Evolutionary conservation across 2,329 filamentous ascomycete genomes (phyloP).

Genomic region (Aspergillus tamarii): DNA sequence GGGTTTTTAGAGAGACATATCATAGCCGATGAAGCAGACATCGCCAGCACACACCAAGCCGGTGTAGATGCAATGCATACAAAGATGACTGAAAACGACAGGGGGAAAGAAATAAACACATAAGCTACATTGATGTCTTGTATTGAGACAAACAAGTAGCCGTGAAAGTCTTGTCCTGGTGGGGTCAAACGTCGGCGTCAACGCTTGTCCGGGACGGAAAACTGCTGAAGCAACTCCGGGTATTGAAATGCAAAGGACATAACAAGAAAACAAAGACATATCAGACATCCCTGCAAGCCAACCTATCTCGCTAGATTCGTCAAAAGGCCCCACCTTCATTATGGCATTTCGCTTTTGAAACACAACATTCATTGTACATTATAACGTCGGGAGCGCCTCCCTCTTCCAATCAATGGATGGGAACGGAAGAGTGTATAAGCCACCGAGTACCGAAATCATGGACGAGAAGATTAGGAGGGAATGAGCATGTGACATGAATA

Average conservation of each 20-base stretch:
- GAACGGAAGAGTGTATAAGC: conserved; percentile 20
- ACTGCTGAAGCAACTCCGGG: conserved; percentile 28
- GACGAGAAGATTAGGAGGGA: conserved; percentile 29
- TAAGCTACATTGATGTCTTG: conserved; percentile 15
- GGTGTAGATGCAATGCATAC: conserved; percentile 27
- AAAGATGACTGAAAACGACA: conserved; percentile 10
- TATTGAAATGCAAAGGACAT: conserved; percentile 28
- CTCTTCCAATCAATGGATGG: conserved; percentile 13
- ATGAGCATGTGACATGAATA: conserved; percentile 22
- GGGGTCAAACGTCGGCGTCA: not conserved
- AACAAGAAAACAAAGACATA: conserved; percentile 11
- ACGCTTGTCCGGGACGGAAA: conserved; percentile 5
- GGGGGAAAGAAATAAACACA: conserved; percentile 20
- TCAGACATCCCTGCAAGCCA: conserved; percentile 17
- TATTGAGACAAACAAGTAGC: conserved; percentile 18
- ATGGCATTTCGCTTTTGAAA: conserved; percentile 10
- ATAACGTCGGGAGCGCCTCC: conserved; percentile 19
- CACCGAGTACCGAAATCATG: conserved; percentile 24
- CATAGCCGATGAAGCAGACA: conserved; percentile 9
- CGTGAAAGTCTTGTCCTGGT: conserved; percentile 3
- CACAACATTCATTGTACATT: conserved; percentile 26
- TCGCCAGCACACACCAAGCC: conserved; percentile 34
- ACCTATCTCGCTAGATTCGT: conserved; percentile 23
- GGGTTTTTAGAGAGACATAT: conserved; percentile 16
- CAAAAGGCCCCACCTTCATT: conserved; percentile 16